Evolutionary conservation across 1,139 yeast genomes (phyloP), one percentile per base, ranked within the genome.

Genomic region (Geotrichum klebahnii): DNA sequence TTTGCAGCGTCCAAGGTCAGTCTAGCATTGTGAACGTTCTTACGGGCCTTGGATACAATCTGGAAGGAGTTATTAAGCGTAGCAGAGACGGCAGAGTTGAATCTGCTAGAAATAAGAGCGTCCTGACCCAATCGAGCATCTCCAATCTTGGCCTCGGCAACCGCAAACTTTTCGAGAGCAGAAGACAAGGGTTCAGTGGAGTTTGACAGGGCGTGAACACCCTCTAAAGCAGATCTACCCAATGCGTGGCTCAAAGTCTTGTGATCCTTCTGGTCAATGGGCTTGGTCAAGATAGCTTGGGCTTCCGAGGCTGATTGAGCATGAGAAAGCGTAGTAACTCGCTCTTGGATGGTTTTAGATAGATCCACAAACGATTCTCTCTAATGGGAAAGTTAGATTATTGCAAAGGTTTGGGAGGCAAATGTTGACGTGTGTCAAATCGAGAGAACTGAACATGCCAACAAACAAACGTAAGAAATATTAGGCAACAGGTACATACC

Each of bases 91-190:
- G 84, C 82, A 56, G 78, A 75, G 67, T 88, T 88, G 69, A 87
- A 85, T 59, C 83, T 79, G 34, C 80, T 67, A 59, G 76, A 77
- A 60, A 88, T 82, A 66, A 82, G 73, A 59, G 80, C 82, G 66
- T 88, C 96, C 71, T 88, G 96, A 48, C 84, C 85, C 58, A 87
- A 73, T 62, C 95, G 79, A 19, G 92, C 89, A 60, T 84, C 88
- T 49, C 95, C 96, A 51, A 88, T 77, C 65, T 84, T 82, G 59
- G 80, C 71, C 64, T 80, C 81, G 34, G 78, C 75, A 51, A 74
- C 74, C 49, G 82, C 78, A 57, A 73, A 75, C 65, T 71, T 75
- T 59, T 71, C 72, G 57, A 73, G 67, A 12, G 79, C 77, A 48
- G 74, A 73, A 20, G 80, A 74, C 47, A 78, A 63, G 16, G 74